A percentile compares a stretch with the other conserved stretches of the same genome.
phyloP scores from a whole-genome alignment of 2,329 filamentous ascomycete genomes.

The Didymella glomerata region DNA sequence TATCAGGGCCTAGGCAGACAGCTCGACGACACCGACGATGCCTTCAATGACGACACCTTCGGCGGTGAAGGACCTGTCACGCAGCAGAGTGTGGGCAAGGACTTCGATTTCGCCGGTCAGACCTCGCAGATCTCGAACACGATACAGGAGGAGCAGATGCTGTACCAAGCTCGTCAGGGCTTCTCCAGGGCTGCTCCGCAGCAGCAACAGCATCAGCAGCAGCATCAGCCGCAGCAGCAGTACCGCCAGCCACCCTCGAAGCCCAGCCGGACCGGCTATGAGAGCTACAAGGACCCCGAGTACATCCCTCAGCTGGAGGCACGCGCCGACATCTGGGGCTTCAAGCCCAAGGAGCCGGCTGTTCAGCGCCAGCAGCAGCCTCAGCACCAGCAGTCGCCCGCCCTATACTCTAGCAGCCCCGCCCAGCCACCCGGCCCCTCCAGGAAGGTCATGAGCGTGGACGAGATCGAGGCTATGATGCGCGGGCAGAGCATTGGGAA shows the following conservation, averaged over 20 bases:
- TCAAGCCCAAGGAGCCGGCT: conserved; percentile 67
- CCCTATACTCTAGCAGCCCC: conserved; percentile 28
- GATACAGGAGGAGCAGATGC: conserved; percentile 89
- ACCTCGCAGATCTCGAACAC: conserved; percentile 87
- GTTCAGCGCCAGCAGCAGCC: conserved; percentile 43
- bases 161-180: conserved; percentile 76
- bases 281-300: conserved; percentile 85
- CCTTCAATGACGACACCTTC: conserved; percentile 97
- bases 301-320: conserved; percentile 91
- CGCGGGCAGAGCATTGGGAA: conserved; percentile 67
- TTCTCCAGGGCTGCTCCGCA: conserved; percentile 59
- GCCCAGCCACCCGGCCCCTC: conserved; percentile 37
- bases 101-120: conserved; percentile 96
- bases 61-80: conserved; percentile 60
- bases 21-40: conserved; percentile 91
- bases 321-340: conserved; percentile 91
- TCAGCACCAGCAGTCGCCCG: conserved; percentile 26
- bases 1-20: conserved; percentile 94
- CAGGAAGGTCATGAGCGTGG: conserved; percentile 90
- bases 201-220: conserved; percentile 57
- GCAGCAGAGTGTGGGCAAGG: conserved; percentile 74
- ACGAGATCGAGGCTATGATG: conserved; percentile 96
- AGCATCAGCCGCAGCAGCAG: conserved; percentile 53
- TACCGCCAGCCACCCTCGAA: conserved; percentile 59
- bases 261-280: conserved; percentile 82